These are phyloP conservation scores for Microdochium bolleyi DNA, from an alignment of 2,329 filamentous ascomycete genomes.

Conservation along the genomic window DNA sequence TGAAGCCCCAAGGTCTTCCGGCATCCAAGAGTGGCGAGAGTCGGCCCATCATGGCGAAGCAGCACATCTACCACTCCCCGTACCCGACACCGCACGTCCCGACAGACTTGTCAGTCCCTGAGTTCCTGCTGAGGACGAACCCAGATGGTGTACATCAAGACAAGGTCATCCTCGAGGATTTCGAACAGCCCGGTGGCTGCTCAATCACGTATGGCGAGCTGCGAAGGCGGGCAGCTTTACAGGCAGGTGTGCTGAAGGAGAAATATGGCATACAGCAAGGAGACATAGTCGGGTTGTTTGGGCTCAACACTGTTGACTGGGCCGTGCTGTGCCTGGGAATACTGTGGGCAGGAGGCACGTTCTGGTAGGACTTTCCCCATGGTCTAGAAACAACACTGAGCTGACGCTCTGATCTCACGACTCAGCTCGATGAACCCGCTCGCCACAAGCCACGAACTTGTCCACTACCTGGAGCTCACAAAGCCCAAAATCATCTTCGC, in stretches of 20 bases:
- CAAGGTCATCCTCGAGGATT: conserved; percentile 12
- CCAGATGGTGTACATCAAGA: conserved; percentile 13
- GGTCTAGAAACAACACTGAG: too few species aligned
- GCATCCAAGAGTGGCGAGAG: too few species aligned
- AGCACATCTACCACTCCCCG: background rate
- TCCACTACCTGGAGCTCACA: conserved; percentile 12
- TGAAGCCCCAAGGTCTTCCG: too few species aligned
- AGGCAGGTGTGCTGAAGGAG: conserved; percentile 7
- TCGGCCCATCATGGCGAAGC: background rate
- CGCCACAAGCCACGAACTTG: conserved; percentile 12
- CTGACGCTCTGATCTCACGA: background rate
- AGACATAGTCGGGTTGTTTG: conserved; percentile 14
- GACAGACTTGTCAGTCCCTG: conserved; percentile 11
- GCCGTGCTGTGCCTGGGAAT: conserved; percentile 10
- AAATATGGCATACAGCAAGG: conserved; percentile 3
- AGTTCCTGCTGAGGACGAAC: conserved; percentile 13
- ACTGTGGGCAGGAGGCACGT: conserved; percentile 13
- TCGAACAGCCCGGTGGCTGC: conserved; percentile 6
- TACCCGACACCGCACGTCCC: conserved; percentile 1
- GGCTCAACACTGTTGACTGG: conserved; percentile 12
- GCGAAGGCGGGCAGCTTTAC: conserved; percentile 7
- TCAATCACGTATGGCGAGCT: conserved; percentile 7
- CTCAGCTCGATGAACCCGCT: conserved; percentile 12
- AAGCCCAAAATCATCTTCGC: conserved; percentile 9
- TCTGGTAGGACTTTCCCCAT: conserved; percentile 5